Base-by-base conservation (phyloP, 148 eudicot genomes). In the Dianthus caryophyllus region DNA sequence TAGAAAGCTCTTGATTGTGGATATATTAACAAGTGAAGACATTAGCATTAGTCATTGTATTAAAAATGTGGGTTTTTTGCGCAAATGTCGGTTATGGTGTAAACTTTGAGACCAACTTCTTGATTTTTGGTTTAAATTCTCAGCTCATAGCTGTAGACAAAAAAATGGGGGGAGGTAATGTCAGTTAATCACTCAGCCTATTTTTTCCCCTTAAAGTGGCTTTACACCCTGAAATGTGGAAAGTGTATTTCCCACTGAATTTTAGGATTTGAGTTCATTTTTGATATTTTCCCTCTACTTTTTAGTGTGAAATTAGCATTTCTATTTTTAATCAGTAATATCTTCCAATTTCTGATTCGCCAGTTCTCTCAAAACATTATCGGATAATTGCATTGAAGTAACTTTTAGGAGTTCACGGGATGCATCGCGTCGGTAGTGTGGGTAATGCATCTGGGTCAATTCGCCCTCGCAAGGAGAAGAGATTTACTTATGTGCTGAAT, bases 341-440 rank as follows among this genome's bases (percentile, higher is more conserved):
- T 57, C 20, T 57, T n/a, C 41, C 8, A 26, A 55, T 55, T 55
- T 55, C 53, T 11, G 59, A 26, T 15, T 26, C 26, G 59, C 6
- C 31, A 15, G 13, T 22, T 9, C 31, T 10, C 31, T 10, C 3
- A 31, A 12, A 15, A 14, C 15, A 14, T 25, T 25, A 57, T 30
- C 1, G 25, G 29, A 10, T 53, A 30, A 57, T 1, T 30, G 38
- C n/a, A 39, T 57, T 5, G 52, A 44, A 54, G 7, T 53, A 14
- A 8, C 67, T 52, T 38, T 61, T 61, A 77, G 92, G 83, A 41
- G 22, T 56, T 79, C 68, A 65, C 47, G 86, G 76, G 69, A 93
- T 93, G 98, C 96, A 93, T 82, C 95, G 98, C 21, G 98, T 89
- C 56, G 96, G 86, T 54, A 89, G 98, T 76, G 82, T 91, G 51